Conservation (phyloP, 768 basidiomycete species). For the Lactarius evosmus region DNA sequence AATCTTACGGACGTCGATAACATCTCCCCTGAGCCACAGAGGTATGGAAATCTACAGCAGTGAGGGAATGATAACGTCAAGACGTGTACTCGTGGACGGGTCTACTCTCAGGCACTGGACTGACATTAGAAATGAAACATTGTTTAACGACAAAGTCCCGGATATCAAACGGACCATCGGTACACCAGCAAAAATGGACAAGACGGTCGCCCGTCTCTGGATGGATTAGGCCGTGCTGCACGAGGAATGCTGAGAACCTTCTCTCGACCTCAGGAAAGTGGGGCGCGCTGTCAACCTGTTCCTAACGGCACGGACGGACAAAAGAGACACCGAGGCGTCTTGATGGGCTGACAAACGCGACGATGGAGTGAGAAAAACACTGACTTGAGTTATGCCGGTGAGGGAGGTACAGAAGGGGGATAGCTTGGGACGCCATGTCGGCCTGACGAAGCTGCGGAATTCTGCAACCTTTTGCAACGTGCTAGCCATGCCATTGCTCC, state of each 20-base stretch:
- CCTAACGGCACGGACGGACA: conserved; percentile 48
- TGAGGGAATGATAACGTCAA: conserved; percentile 10
- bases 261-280: conserved; percentile 66
- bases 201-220: conserved; percentile 51
- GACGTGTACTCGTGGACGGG: conserved; percentile 17
- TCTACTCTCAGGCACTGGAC: conserved; percentile 35
- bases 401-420: conserved; percentile 81
- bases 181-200: conserved; percentile 75
- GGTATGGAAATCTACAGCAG: conserved; percentile 59
- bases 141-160: conserved; percentile 87
- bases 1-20: conserved; percentile 68
- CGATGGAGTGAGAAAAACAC: conserved; percentile 31
- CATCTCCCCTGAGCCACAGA: conserved; percentile 65
- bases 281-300: conserved; percentile 76
- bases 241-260: conserved; percentile 63
- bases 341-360: not conserved
- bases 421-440: conserved; percentile 80
- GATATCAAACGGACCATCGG: conserved; percentile 79
- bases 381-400: conserved; percentile 91
- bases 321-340: not conserved
- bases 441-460: conserved; percentile 85
- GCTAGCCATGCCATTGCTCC: conserved; percentile 47
- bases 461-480: conserved; percentile 70
- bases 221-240: conserved; percentile 67
- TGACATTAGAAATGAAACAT: conserved; percentile 79